Conservation (phyloP, 2,329 filamentous ascomycete genomes). For the Capronia coronata region DNA sequence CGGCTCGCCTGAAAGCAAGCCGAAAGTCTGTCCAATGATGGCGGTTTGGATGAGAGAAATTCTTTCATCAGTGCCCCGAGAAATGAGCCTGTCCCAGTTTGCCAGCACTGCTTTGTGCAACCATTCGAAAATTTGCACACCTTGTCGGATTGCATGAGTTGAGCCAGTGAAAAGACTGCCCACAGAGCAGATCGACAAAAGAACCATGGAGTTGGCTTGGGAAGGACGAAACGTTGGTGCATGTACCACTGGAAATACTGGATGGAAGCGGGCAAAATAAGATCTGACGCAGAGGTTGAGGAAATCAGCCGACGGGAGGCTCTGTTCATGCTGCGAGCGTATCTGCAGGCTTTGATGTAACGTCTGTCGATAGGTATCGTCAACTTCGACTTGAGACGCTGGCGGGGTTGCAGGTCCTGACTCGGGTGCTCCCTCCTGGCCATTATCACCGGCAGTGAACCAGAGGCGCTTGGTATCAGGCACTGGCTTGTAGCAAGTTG, state of each 20-base stretch:
- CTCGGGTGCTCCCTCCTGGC: conserved; percentile 9
- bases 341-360: conserved; percentile 24
- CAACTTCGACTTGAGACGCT: conserved; percentile 21
- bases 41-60: conserved; percentile 31
- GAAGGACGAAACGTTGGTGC: conserved; percentile 25
- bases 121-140: conserved; percentile 31
- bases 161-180: conserved; percentile 36
- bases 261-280: conserved; percentile 24
- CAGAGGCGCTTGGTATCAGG: conserved; percentile 18
- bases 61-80: conserved; percentile 22
- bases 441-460: conserved; percentile 17
- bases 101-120: conserved; percentile 32
- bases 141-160: conserved; percentile 29
- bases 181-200: conserved; percentile 36
- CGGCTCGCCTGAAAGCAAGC: conserved; percentile 30
- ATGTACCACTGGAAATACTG: conserved; percentile 24
- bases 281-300: conserved; percentile 25
- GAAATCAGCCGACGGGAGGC: conserved; percentile 24
- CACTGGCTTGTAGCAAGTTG: conserved; percentile 8
- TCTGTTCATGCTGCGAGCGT: conserved; percentile 17
- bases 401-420: conserved; percentile 21
- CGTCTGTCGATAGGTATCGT: conserved; percentile 23
- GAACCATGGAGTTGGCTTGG: conserved; percentile 30
- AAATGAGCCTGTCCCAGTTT: conserved; percentile 30
- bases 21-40: conserved; percentile 32